A percentile compares a stretch with the other conserved stretches of the same genome.
phyloP scores from a whole-genome alignment of 2,329 filamentous ascomycete species.

The Paracorniculantispora psalliotae region DNA sequence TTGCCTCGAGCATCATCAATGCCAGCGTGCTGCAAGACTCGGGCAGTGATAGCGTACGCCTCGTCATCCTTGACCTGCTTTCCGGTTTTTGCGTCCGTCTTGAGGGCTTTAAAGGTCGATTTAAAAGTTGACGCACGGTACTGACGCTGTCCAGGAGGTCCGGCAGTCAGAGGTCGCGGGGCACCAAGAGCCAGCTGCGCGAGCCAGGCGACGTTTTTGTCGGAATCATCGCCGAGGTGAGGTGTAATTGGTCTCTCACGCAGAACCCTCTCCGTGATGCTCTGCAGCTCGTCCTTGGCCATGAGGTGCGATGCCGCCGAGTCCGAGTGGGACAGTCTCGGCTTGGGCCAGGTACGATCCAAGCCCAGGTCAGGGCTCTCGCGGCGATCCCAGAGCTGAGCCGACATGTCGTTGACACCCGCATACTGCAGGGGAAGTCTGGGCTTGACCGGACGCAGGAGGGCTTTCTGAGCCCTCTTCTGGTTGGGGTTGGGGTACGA shows the following conservation, averaged over 20 bases:
- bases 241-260: neutral
- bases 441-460: constrained; percentile 31
- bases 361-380: neutral
- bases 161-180: constrained; percentile 49
- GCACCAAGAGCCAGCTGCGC: constrained; percentile 34
- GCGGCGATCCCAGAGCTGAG: neutral
- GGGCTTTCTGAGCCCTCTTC: constrained; percentile 43
- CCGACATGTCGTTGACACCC: neutral
- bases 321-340: constrained; percentile 8
- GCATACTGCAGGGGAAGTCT: constrained; percentile 10
- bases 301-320: constrained; percentile 7
- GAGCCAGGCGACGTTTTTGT: constrained; percentile 17
- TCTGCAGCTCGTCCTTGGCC: constrained; percentile 7
- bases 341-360: neutral
- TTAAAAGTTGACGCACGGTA: constrained; percentile 42
- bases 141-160: constrained; percentile 50
- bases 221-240: constrained; percentile 15
- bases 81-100: constrained; percentile 22
- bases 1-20: constrained; percentile 17
- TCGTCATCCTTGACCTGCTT: constrained; percentile 22
- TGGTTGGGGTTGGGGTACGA: constrained; percentile 53
- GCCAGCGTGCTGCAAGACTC: constrained; percentile 20
- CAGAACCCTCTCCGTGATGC: neutral
- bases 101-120: constrained; percentile 30
- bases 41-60: constrained; percentile 19